Evolutionary conservation across 1,284 basidiomycete genomes (phyloP), one percentile per base, ranked within the genome.

Genomic region (Cutaneotrichosporon curvatum): DNA sequence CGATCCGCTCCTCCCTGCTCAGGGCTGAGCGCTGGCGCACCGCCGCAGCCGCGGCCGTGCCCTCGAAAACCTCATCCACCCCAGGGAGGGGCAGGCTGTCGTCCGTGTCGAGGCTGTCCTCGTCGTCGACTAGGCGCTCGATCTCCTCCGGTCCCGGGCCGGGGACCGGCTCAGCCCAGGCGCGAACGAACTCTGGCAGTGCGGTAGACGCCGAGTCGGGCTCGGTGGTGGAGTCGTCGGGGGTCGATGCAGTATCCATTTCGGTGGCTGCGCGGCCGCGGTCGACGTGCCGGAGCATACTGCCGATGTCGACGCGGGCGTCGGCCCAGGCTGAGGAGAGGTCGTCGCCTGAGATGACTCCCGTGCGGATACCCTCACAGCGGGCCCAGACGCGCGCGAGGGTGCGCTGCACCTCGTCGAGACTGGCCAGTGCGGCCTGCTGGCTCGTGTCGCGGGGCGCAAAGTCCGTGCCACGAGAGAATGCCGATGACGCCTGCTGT

Each of bases 1-100:
- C 37, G 19, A 69, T 63, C n/a, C 67, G 51, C 36, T 66, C 63
- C 20, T 60, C 61, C 20, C 67, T 56, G 4, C 43, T 53, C 48
- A 67, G 36, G 16, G 42, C 35, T 9, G 48, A 37, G 15, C 59
- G 39, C 11, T 43, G n/a, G 1, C 49, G 38, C 1, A 21, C 12
- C 15, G 37, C 11, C 2, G 43, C 35, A 3, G 33, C 42, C 6
- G 40, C 43, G 12, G 39, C 33, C 10, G 38, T 32, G 18, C 41
- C 55, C 38, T 67, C 64, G 37, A 54, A 66, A 4, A 70, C 56
- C 25, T 52, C 53, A 39, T 68, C 66, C 9, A 48, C 49, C 4
- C 65, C 65, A 2, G 62, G 57, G 10, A 57, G 58, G 0, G 63
- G 63, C 4, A 66, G 53, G 6, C 30, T 22, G 11, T 35, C n/a